phyloP scores from a whole-genome alignment of 352 stramenopile genomes.

The Phytophthora lateralis region DNA sequence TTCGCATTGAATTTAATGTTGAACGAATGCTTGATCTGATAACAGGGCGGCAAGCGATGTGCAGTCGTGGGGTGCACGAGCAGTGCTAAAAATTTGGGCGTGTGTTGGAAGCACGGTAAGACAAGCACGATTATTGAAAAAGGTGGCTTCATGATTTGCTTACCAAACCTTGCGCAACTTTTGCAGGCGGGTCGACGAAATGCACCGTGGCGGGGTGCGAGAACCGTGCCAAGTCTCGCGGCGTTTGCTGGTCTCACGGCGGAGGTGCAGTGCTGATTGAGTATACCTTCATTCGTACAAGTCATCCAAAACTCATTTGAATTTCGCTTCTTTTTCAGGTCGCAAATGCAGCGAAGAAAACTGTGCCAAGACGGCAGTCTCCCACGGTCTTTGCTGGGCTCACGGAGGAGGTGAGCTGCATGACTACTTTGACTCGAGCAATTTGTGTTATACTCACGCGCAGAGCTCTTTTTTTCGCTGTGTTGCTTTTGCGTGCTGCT shows the following conservation, averaged over 20 bases:
- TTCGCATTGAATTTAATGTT: constrained; percentile 13
- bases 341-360: constrained; percentile 66
- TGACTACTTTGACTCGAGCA: background rate
- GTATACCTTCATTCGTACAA: background rate
- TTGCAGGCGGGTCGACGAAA: constrained; percentile 68
- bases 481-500: constrained; percentile 19
- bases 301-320: background rate
- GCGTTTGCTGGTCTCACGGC: constrained; percentile 82
- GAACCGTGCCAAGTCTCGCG: constrained; percentile 78
- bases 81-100: constrained; percentile 76
- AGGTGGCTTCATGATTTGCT: constrained; percentile 48
- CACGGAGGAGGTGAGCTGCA: constrained; percentile 70
- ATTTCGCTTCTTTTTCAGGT: constrained; percentile 24
- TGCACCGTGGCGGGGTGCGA: constrained; percentile 69
- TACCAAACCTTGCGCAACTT: constrained; percentile 28
- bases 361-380: constrained; percentile 78
- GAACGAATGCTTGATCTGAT: constrained; percentile 31
- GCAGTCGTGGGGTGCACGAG: constrained; percentile 65
- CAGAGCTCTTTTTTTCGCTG: constrained; percentile 14
- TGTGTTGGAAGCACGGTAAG: constrained; percentile 82
- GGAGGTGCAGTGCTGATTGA: constrained; percentile 39
- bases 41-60: constrained; percentile 73
- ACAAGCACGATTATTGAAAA: constrained; percentile 33
- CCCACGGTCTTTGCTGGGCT: constrained; percentile 81
- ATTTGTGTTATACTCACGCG: constrained; percentile 10